Evolutionary conservation across 2,329 filamentous ascomycete genomes (phyloP), one percentile per base, ranked within the genome.

Genomic region (Coniochaeta ligniaria): DNA sequence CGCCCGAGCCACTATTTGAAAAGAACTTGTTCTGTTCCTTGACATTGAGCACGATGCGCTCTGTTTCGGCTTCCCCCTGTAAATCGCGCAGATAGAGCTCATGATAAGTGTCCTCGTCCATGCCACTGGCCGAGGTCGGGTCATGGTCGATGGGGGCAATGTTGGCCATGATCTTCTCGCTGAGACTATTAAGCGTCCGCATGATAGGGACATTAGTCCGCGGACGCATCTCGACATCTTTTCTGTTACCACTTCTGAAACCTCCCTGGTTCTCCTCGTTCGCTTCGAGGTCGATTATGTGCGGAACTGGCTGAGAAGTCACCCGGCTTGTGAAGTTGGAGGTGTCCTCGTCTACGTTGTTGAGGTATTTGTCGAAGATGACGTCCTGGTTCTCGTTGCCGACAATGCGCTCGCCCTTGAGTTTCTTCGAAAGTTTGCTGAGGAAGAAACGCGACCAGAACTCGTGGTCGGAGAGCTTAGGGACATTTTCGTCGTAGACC

Each of bases 391-490:
- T 79, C 72, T 97, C 94, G 4, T 82, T 83, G 9, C 94, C 91
- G 0, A 85, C 85, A 52, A 96, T 86, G 59, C 91, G 90, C 74
- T 98, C 92, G 41, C 96, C 95, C 61, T 93, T 91, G 60, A 99
- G 78, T 70, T 92, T 94, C 75, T 96, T 97, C 65, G 92, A 92
- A 9, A 99, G 78, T 60, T 90, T 85, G 73, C 92, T 96, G 63
- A 93, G 85, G 72, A 99, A 98, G 75, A 99, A 99, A 16, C 91
- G 84, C 6, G 90, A 90, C 93, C 94, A 99, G 71, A 99, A 99
- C 57, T 91, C 86, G 60, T 82, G 81, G 68, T 96, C 91, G 28
- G 82, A 86, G 43, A 96, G 75, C 62, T 89, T 90, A 6, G 91
- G 92, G 0, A 97, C 92, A 65, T 93, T 92, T 70, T 97, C 93